Evolutionary conservation across 2,329 filamentous ascomycete species (phyloP).

Genomic region (Aureobasidium sp.): DNA sequence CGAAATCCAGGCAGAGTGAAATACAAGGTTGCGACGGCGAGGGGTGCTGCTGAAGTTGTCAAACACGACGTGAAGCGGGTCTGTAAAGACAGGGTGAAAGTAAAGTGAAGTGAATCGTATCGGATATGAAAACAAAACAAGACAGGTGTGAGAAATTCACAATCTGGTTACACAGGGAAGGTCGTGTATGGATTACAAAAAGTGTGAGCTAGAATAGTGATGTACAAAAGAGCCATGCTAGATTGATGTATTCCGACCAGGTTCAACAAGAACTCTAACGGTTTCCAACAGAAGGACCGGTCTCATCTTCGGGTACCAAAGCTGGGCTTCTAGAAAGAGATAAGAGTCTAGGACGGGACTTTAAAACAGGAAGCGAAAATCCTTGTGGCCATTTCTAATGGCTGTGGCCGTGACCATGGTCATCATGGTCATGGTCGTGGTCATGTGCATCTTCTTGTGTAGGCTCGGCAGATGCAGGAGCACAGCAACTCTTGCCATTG

Average conservation of each 20-base stretch:
- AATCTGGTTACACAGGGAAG: too few relatives aligned
- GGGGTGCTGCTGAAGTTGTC: not conserved
- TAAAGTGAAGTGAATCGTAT: not conserved
- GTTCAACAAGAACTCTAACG: not conserved
- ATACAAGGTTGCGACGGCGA: not conserved
- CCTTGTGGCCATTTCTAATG: not conserved
- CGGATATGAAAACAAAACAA: not conserved
- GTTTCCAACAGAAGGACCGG: not conserved
- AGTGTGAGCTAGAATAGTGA: not conserved
- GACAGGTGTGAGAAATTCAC: not conserved
- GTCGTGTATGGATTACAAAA: not conserved
- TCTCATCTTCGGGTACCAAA: not conserved
- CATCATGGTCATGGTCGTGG: constrained; percentile 27
- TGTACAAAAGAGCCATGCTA: constrained; percentile 5
- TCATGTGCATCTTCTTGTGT: constrained; percentile 26
- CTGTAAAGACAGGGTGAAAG: not conserved
- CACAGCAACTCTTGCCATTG: constrained; percentile 36
- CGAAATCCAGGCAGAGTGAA: not conserved
- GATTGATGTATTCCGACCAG: not conserved
- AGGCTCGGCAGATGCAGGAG: constrained; percentile 12
- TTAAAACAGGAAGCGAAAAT: not conserved
- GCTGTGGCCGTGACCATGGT: constrained; percentile 18
- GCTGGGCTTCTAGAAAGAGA: not conserved
- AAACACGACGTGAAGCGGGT: not conserved
- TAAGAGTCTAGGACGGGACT: not conserved